These are phyloP conservation scores for Medakamo hakoo DNA, from an alignment of 139 green algal species.

Conservation along the genomic window DNA sequence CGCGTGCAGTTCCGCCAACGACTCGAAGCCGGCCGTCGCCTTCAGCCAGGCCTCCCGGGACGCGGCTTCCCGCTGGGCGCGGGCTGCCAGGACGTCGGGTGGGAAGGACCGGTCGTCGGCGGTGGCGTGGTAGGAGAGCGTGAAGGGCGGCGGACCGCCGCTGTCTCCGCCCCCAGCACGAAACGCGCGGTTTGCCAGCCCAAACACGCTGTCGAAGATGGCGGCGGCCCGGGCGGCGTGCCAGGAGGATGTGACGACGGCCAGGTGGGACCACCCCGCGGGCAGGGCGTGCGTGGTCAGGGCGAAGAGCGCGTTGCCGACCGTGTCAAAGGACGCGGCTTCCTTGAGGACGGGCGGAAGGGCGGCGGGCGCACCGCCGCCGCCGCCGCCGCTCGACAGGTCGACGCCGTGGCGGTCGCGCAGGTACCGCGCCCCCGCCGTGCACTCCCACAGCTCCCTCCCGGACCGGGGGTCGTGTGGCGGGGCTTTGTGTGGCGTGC, in stretches of 20 bases:
- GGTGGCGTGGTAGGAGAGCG: slow-evolving; percentile 8
- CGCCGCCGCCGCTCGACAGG: too few species aligned
- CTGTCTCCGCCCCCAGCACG: too few species aligned
- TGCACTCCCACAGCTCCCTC: slow-evolving; percentile 54
- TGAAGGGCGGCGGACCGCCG: slow-evolving; percentile 1
- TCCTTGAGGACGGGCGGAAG: slow-evolving; percentile 45
- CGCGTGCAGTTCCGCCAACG: slow-evolving; percentile 30
- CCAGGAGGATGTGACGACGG: slow-evolving; percentile 52
- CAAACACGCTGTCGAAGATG: slow-evolving; percentile 47
- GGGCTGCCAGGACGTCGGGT: slow-evolving; percentile 20
- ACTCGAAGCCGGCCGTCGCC: slow-evolving; percentile 14
- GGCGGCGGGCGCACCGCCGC: too few species aligned
- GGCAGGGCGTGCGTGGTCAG: slow-evolving; percentile 62
- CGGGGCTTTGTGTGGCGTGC: slow-evolving; percentile 67
- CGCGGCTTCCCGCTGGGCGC: slow-evolving; percentile 28
- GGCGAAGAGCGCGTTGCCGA: slow-evolving; percentile 71
- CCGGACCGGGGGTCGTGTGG: slow-evolving; percentile 13
- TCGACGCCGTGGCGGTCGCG: slow-evolving; percentile 11
- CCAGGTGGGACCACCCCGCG: slow-evolving; percentile 37
- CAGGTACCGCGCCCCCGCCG: slow-evolving; percentile 44
- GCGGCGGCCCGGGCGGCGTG: slow-evolving; percentile 54
- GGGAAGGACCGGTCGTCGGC: slow-evolving; percentile 40
- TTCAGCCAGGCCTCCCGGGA: slow-evolving; percentile 25
- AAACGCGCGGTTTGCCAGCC: slow-evolving; percentile 4
- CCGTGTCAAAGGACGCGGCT: slow-evolving; percentile 58